Conservation (phyloP, 2,329 filamentous ascomycete species). For the Penicillium paneum region DNA sequence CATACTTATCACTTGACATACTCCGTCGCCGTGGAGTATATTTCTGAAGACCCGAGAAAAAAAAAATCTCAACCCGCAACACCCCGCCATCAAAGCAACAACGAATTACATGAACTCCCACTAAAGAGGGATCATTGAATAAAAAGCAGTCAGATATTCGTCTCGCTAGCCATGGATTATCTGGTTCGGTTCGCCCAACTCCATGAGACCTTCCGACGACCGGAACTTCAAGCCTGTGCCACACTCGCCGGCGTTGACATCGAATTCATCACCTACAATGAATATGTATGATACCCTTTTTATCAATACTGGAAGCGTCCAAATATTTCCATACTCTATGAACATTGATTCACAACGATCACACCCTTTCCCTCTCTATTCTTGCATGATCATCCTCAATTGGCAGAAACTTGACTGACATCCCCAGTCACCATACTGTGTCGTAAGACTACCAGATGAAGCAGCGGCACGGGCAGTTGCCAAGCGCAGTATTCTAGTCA, state of each 20-base stretch:
- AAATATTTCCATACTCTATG: not conserved
- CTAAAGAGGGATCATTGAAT: not conserved
- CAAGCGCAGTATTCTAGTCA: constrained; percentile 73
- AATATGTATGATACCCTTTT: constrained; percentile 58
- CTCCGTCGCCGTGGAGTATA: constrained; percentile 3
- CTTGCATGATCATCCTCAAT: constrained; percentile 2
- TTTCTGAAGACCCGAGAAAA: constrained; percentile 11
- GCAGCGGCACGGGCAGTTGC: constrained; percentile 65
- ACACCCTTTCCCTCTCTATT: not conserved
- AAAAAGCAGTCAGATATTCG: not conserved
- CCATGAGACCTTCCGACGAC: constrained; percentile 84
- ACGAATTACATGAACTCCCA: constrained; percentile 2
- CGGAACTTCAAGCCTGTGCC: constrained; percentile 80
- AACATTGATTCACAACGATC: not conserved
- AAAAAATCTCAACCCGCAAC: constrained; percentile 18
- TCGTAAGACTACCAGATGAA: constrained; percentile 66
- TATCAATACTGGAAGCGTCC: constrained; percentile 1
- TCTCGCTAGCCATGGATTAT: constrained; percentile 58
- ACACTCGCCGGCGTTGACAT: constrained; percentile 64
- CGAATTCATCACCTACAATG: constrained; percentile 70
- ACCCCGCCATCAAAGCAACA: constrained; percentile 15
- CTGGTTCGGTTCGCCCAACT: constrained; percentile 84
- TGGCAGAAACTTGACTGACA: constrained; percentile 16
- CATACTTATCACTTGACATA: not conserved
- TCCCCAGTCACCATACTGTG: constrained; percentile 76